These are phyloP conservation scores for Fragaria iinumae DNA, from an alignment of 306 rosid genomes.

Conservation along the genomic window DNA sequence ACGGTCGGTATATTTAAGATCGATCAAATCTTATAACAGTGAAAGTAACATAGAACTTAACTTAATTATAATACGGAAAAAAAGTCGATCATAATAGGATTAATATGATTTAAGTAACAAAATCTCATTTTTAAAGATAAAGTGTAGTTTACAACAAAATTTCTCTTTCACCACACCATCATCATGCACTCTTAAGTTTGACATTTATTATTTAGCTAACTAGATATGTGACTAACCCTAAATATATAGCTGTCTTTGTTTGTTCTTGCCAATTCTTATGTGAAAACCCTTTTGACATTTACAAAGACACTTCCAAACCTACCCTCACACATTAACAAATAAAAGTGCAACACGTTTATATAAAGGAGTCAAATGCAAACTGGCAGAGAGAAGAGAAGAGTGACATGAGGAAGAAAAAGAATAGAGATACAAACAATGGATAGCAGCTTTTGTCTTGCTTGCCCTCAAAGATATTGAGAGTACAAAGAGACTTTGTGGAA, in stretches of 20 bases:
- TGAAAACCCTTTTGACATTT: neutral
- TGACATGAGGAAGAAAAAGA: neutral
- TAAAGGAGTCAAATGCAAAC: conserved; percentile 10
- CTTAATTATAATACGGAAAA: neutral
- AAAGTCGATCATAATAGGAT: neutral
- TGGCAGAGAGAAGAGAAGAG: conserved; percentile 9
- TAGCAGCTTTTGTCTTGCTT: conserved; percentile 28
- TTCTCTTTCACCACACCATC: neutral
- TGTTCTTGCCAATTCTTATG: neutral
- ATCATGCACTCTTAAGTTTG: neutral
- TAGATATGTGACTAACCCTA: neutral
- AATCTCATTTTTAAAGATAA: too few species aligned
- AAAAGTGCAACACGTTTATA: neutral
- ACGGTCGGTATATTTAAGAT: neutral
- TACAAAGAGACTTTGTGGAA: conserved; percentile 1
- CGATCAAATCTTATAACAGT: neutral
- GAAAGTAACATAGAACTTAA: neutral
- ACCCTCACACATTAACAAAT: conserved; percentile 5
- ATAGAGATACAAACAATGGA: neutral
- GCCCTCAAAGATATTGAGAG: conserved; percentile 19
- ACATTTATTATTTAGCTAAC: neutral
- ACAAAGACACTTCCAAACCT: neutral
- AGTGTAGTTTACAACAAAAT: neutral
- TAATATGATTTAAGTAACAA: too few species aligned
- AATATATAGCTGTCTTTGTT: neutral